Base-by-base conservation (phyloP, 139 green algal species). In the Haematococcus lacustris region DNA sequence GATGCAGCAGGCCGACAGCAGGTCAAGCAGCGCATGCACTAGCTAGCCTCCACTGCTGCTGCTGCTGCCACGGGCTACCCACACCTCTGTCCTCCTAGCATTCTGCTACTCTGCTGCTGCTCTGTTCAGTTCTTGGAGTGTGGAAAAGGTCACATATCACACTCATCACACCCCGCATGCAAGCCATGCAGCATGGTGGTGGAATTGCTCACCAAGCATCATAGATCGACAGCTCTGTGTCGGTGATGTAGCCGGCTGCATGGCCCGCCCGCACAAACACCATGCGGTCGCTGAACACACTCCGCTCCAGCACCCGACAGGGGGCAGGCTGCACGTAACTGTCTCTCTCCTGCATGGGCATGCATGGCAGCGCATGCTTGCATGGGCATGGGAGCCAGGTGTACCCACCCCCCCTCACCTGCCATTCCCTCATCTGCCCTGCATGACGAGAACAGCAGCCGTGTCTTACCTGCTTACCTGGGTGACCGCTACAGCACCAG, bases 231-330 rank as follows among this genome's bases (percentile, higher is more conserved):
- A 98, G 77, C 82, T 98, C 93, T 66, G 96, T 88, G 63, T 97
- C 89, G 28, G 74, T 78, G 80, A 98, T 90, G 74, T 79, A 92
- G 43, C 91, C 80, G 26, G 75, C 75, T 38, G 92, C 85, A 57
- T 96, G 85, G 70, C 97, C 89, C 1, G 93, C 89, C 25, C 88
- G 80, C 73, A 99, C 95, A 88, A 99, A 99, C 30, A 99, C 93
- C 92, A 97, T 95, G 37, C 94, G 83, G 75, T 99, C 95, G 43
- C 82, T 91, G 85, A 98, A 99, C n/a, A 99, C 88, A 26, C 79
- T 92, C 34, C 95, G 87, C 83, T 99, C 95, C 77, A 98, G 79
- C 43, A 98, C 75, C 0, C 94, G 82, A 26, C 96, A 80, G 30
- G 78, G 79, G 59, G 80, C 82, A 1, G 34, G 37, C 2, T 41